Evolutionary conservation across 202 grass and related monocot genomes (phyloP).

Genomic region (Sporobolus alterniflorus): DNA sequence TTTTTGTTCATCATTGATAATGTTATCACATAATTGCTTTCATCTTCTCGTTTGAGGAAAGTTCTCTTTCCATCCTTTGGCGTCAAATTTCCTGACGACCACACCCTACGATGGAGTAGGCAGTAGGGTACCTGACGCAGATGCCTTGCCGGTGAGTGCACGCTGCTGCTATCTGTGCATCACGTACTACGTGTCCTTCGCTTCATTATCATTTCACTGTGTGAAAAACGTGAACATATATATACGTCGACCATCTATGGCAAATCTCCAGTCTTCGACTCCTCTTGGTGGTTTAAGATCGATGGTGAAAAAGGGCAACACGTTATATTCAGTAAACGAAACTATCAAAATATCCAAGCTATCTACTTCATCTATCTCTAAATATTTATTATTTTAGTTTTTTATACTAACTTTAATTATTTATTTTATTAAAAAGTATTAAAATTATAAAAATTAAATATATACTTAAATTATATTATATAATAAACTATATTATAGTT

Average conservation of each 20-base stretch:
- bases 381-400: too few species aligned
- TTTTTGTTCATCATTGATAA: neutral
- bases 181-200: neutral
- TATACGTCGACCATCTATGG: slow-evolving; percentile 6
- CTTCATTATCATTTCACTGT: neutral
- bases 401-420: too few species aligned
- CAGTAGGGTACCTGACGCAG: too few species aligned
- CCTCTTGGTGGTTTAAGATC: slow-evolving; percentile 23
- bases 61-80: neutral
- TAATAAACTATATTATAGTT: too few species aligned
- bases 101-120: too few species aligned
- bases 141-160: too few species aligned
- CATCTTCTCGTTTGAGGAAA: neutral
- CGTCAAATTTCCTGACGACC: neutral
- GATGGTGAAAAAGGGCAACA: neutral
- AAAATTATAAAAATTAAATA: too few species aligned
- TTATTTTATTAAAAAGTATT: too few species aligned
- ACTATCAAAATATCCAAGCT: neutral
- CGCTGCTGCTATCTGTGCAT: too few species aligned
- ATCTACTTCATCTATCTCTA: neutral
- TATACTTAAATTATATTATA: too few species aligned
- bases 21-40: neutral
- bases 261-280: neutral
- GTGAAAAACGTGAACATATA: slow-evolving; percentile 3
- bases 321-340: slow-evolving; percentile 10